phyloP scores from a whole-genome alignment of 441 rosid genomes.

The Jatropha podagrica region DNA sequence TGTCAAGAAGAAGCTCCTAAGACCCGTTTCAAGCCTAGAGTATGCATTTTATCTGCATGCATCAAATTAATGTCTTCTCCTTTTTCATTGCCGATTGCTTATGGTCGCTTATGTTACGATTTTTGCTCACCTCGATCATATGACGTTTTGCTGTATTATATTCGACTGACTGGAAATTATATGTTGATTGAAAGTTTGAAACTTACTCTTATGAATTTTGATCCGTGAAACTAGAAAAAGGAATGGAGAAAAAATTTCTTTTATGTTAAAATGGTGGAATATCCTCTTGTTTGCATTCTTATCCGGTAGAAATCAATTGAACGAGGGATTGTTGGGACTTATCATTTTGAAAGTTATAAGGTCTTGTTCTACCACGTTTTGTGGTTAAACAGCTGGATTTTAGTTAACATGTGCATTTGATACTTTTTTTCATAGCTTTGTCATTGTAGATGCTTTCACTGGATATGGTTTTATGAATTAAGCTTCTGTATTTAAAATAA shows the following conservation, averaged over 20 bases:
- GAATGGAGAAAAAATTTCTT: not conserved
- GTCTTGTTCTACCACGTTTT: not conserved
- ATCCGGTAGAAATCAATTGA: not conserved
- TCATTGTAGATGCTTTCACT: not conserved
- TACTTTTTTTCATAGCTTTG: not conserved
- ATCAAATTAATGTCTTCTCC: not conserved
- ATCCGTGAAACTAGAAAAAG: not conserved
- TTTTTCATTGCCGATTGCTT: not conserved
- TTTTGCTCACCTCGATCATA: not conserved
- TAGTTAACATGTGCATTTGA: not conserved
- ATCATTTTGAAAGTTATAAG: not conserved
- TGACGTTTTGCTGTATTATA: not conserved
- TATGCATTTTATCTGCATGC: slow-evolving; percentile 23
- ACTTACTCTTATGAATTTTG: not conserved
- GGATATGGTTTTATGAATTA: not conserved
- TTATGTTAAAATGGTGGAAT: not conserved
- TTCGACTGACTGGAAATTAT: not conserved
- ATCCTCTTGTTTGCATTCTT: not conserved
- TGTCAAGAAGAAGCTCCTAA: slow-evolving; percentile 62
- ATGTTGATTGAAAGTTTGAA: not conserved
- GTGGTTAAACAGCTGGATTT: not conserved
- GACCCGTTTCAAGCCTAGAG: slow-evolving; percentile 74
- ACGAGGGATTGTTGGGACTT: not conserved
- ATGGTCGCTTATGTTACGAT: not conserved
- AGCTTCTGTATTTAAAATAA: not conserved